Evolutionary conservation across 345 rosid genomes (phyloP), one percentile per base, ranked within the genome.

Genomic region (Mangifera indica): DNA sequence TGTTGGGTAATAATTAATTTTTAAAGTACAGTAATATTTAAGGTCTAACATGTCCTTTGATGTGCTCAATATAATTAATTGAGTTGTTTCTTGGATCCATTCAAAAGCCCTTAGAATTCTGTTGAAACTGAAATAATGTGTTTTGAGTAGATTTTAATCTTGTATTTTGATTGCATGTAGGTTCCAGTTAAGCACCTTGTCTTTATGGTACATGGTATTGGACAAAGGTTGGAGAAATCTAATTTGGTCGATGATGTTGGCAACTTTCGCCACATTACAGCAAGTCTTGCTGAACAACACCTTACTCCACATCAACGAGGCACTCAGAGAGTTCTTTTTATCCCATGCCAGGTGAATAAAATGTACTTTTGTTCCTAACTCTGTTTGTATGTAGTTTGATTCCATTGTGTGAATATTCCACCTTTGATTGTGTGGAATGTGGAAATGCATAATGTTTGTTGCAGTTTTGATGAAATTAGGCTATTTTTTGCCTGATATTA

Each of bases 171-270:
- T 18, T 49, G 20, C 14, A 21, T 83, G 14, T 74, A 95, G 99
- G 97, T 95, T 82, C 94, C 99, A 77, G 98, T 93, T 72, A 86
- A 85, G 29, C 99, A 95, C 83, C 78, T 95, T 56, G 99, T 95
- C 48, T 95, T 95, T 77, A 95, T 95, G 99, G 97, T 95, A 71
- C 99, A 93, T 75, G 97, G 99, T 74, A 93, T 95, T 67, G 99
- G 99, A 72, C 99, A 95, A 82, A 86, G 96, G 85, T 86, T 88
- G 81, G 98, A 92, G 84, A 95, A 95, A 74, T 95, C 99, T 65
- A 95, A 91, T 77, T 86, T 95, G 86, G 97, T 92, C 49, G 99
- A 95, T 83, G 99, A 95, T 67, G 99, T 95, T 60, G 84, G 84
- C 71, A 87, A 86, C 74, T 92, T 89, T 63, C 98, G 94, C 62